Base-by-base conservation (phyloP, 352 stramenopile species). In the Phytophthora cactorum region DNA sequence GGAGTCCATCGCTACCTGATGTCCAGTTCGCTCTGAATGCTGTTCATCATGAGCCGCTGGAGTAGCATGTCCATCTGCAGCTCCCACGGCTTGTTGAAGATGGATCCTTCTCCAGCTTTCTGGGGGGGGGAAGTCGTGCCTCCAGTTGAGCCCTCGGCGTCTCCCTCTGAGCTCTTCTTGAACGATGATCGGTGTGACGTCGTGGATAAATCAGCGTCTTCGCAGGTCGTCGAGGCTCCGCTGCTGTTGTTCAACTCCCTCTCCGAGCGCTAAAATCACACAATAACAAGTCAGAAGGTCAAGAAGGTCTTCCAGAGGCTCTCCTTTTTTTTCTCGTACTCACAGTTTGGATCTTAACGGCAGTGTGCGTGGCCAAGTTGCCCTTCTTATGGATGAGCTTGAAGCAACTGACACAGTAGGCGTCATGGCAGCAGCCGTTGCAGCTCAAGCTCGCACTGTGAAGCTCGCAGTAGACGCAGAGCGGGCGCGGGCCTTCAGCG, bases 301-400 rank as follows among this genome's bases (percentile, higher is more conserved):
- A 59, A n/a, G 5, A 43, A 5, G 27, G 27, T 15, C 8, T 44
- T 31, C 49, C 25, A 0, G 2, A 55, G 15, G 29, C 29, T 63
- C 36, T 38, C 22, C 12, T 56, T 14, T 52, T 3, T 51, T 15
- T 50, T 28, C 25, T 51, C 10, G 3, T 32, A 71, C 75, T 61
- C 38, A 84, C 77, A 29, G 60, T 14, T 41, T 74, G 43, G 27
- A 79, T 84, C 69, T 90, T 91, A 59, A 87, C 73, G 43, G 86
- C 86, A 34, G 88, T 94, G 63, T 94, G 88, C 2, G 86, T 92
- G 8, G 88, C 86, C 45, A 96, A 65, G 59, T 88, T 87, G 56
- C 88, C 88, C 52, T 91, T 91, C 81, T 92, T 96, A 68, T 96
- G 88, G 41, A 96, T 84, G 54, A 96, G 73, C 61, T 94, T 96